Evolutionary conservation across 2,329 filamentous ascomycete species (phyloP).

Genomic region (Lachnellula willkommii): DNA sequence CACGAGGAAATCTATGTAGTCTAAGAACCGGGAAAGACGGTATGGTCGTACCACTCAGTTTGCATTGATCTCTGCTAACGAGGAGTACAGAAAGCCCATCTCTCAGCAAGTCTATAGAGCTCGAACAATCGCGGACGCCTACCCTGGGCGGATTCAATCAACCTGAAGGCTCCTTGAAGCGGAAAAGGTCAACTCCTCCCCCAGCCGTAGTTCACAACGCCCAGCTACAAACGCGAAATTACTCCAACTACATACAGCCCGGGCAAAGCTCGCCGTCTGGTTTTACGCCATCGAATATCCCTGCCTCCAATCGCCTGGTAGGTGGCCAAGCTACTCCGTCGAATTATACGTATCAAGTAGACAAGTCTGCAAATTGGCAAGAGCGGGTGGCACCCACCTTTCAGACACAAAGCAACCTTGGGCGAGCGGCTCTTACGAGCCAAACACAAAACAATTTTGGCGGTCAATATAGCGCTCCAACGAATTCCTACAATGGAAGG

Average conservation of each 20-base stretch:
- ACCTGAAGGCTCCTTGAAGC: neutral
- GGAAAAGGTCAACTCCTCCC: neutral
- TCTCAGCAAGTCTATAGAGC: neutral
- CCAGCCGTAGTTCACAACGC: neutral
- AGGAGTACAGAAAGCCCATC: neutral
- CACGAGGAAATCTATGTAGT: slow-evolving; percentile 20
- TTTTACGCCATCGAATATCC: neutral
- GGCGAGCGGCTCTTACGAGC: neutral
- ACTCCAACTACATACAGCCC: neutral
- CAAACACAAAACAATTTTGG: neutral
- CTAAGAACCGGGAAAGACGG: slow-evolving; percentile 13
- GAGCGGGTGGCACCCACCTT: neutral
- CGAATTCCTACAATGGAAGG: neutral
- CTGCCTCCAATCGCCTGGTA: neutral
- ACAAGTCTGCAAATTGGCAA: neutral
- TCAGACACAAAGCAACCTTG: neutral
- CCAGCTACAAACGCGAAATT: neutral
- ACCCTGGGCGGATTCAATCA: neutral
- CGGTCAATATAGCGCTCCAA: neutral
- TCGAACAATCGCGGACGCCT: neutral
- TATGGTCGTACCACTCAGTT: neutral
- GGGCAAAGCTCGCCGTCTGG: neutral
- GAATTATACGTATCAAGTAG: neutral
- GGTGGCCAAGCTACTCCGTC: neutral
- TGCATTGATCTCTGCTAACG: neutral